Evolutionary conservation across 2,329 filamentous ascomycete species (phyloP).

Genomic region (Fusarium pseudograminearum): DNA sequence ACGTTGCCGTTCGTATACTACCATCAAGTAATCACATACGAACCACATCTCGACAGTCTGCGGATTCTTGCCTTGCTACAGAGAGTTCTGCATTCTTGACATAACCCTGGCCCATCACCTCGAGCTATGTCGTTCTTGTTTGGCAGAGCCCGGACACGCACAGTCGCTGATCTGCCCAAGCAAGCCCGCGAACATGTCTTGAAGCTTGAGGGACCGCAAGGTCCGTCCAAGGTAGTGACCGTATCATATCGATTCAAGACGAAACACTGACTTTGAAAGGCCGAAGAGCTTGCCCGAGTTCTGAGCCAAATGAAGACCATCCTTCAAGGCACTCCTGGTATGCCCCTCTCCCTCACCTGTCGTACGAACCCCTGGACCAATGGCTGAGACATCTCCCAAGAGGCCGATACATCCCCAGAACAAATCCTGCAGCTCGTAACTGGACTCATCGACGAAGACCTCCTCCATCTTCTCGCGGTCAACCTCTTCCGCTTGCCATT

Average conservation of each 20-base stretch:
- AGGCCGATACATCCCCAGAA: conserved; percentile 86
- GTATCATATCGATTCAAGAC: not conserved
- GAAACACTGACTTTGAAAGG: conserved; percentile 60
- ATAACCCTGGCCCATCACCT: conserved; percentile 3
- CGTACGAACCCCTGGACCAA: conserved; percentile 12
- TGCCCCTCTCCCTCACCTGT: conserved; percentile 34
- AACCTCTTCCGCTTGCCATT: conserved; percentile 90
- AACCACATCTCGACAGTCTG: conserved; percentile 11
- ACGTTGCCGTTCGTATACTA: conserved; percentile 14
- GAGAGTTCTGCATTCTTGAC: not conserved
- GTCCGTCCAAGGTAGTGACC: conserved; percentile 59
- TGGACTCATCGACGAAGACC: conserved; percentile 87
- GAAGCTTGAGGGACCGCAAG: conserved; percentile 64
- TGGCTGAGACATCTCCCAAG: conserved; percentile 59
- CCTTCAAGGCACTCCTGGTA: conserved; percentile 93
- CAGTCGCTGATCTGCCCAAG: conserved; percentile 66
- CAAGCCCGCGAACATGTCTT: conserved; percentile 67
- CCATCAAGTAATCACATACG: conserved; percentile 7
- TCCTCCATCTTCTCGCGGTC: conserved; percentile 85
- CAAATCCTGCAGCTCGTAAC: conserved; percentile 88
- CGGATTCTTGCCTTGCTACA: conserved; percentile 1
- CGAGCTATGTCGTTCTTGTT: conserved; percentile 67
- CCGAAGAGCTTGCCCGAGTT: conserved; percentile 88
- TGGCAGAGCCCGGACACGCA: conserved; percentile 63
- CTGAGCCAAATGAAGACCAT: conserved; percentile 92